phyloP scores from a whole-genome alignment of 75 land plant species.

The Ceratopteris richardii region DNA sequence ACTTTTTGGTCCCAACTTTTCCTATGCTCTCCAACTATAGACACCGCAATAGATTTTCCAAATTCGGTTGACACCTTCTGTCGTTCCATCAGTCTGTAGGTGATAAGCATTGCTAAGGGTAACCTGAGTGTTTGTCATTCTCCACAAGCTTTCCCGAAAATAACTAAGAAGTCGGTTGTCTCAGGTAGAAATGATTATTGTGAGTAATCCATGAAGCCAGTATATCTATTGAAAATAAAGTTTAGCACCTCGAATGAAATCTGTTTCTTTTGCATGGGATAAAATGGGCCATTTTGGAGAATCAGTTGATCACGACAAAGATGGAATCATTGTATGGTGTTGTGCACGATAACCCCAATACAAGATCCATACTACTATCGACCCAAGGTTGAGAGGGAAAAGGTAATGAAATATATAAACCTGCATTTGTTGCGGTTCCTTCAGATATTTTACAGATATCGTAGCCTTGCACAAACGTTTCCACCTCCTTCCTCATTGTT shows the following conservation, averaged over 20 bases:
- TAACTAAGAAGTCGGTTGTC: constrained; percentile 4
- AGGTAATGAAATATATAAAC: constrained; percentile 5
- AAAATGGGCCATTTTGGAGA: constrained; percentile 18
- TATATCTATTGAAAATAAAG: constrained; percentile 9
- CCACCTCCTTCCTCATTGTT: not conserved
- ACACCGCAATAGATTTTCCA: not conserved
- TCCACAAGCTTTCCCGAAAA: not conserved
- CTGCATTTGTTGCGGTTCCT: constrained; percentile 8
- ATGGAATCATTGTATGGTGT: constrained; percentile 4
- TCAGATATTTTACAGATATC: not conserved
- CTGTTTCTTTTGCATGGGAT: constrained; percentile 4
- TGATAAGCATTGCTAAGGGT: not conserved
- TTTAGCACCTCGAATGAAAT: not conserved
- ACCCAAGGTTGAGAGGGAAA: not conserved
- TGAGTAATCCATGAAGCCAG: constrained; percentile 5
- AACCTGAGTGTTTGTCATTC: not conserved
- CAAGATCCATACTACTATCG: constrained; percentile 8
- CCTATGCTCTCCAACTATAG: constrained; percentile 7
- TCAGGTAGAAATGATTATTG: not conserved
- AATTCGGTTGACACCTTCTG: not conserved
- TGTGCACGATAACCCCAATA: not conserved
- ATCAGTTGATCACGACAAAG: too few relatives aligned
- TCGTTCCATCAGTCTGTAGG: constrained; percentile 1
- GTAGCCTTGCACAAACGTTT: not conserved
- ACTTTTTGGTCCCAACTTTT: not conserved